These are phyloP conservation scores for Achaetomium macrosporum DNA, from an alignment of 2,329 filamentous ascomycete genomes.

Conservation along the genomic window DNA sequence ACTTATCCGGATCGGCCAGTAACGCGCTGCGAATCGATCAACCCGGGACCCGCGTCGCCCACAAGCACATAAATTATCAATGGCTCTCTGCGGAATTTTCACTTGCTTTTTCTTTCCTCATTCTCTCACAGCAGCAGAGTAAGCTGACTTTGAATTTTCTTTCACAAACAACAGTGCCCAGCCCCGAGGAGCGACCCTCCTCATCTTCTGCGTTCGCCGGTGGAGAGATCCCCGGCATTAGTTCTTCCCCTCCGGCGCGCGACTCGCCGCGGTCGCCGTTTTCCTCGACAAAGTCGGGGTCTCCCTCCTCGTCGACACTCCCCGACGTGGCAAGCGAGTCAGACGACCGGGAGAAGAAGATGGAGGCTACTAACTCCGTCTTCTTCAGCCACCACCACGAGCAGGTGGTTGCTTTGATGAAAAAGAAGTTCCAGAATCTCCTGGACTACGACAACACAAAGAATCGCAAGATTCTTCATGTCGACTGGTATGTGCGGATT, in stretches of 20 bases:
- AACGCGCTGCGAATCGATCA: not conserved
- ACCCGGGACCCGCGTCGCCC: slow-evolving; percentile 9
- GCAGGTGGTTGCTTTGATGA: slow-evolving; percentile 15
- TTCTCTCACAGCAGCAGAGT: not conserved
- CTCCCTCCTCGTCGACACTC: not conserved
- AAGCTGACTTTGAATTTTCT: slow-evolving; percentile 10
- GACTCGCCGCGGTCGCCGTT: slow-evolving; percentile 2
- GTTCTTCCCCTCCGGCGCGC: slow-evolving; percentile 5
- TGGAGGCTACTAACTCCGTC: slow-evolving; percentile 16
- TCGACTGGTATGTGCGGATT: slow-evolving; percentile 18
- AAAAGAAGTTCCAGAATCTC: slow-evolving; percentile 15
- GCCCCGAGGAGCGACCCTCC: not conserved
- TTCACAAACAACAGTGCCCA: not conserved
- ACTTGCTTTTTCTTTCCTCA: slow-evolving; percentile 1
- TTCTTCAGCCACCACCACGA: slow-evolving; percentile 14
- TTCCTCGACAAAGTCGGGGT: not conserved
- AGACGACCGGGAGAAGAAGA: slow-evolving; percentile 4
- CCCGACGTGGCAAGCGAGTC: slow-evolving; percentile 9
- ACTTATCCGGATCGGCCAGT: not conserved
- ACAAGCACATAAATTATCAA: not conserved
- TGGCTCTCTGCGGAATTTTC: not conserved
- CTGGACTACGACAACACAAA: slow-evolving; percentile 14
- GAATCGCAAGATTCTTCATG: slow-evolving; percentile 18
- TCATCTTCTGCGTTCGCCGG: not conserved
- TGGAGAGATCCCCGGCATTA: slow-evolving; percentile 1